Percentiles rank a stretch among this genome's conserved stretches.
phyloP scores from a whole-genome alignment of 352 stramenopile species.

The Globisporangium viniferum region DNA sequence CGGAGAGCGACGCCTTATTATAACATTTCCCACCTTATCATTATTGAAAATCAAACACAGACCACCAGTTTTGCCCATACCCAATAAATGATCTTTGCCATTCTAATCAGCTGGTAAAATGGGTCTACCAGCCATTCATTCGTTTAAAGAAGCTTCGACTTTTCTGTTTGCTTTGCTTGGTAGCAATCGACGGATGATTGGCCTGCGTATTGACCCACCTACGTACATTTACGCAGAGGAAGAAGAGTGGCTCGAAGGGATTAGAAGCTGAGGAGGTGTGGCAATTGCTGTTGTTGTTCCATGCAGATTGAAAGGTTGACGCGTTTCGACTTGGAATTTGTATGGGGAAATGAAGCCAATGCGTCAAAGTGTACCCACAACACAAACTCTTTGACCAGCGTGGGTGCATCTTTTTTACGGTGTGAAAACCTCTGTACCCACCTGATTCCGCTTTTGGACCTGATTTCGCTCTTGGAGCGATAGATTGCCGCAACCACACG shows the following conservation, averaged over 20 bases:
- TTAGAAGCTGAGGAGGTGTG: no score
- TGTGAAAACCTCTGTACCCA: background rate
- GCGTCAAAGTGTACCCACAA: slow-evolving; percentile 3
- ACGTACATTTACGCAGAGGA: no score
- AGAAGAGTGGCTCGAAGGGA: no score
- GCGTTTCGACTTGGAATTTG: background rate
- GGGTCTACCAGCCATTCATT: background rate
- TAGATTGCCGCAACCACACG: no score
- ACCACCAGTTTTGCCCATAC: slow-evolving; percentile 1
- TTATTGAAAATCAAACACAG: slow-evolving; percentile 9
- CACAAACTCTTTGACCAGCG: background rate
- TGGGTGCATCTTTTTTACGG: background rate
- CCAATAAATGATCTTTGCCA: no score
- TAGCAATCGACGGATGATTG: background rate
- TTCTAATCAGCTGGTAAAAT: background rate
- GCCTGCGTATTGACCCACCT: background rate
- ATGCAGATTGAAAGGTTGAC: background rate
- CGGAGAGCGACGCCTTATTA: background rate
- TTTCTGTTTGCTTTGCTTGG: background rate
- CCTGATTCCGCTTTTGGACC: no score
- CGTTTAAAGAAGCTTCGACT: background rate
- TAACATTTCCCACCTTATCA: slow-evolving; percentile 6
- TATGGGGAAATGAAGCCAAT: background rate
- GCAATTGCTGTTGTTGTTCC: background rate
- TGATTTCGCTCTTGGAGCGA: no score